Base-by-base conservation (phyloP, 2,329 filamentous ascomycete genomes). In the Trichoderma simmonsii region DNA sequence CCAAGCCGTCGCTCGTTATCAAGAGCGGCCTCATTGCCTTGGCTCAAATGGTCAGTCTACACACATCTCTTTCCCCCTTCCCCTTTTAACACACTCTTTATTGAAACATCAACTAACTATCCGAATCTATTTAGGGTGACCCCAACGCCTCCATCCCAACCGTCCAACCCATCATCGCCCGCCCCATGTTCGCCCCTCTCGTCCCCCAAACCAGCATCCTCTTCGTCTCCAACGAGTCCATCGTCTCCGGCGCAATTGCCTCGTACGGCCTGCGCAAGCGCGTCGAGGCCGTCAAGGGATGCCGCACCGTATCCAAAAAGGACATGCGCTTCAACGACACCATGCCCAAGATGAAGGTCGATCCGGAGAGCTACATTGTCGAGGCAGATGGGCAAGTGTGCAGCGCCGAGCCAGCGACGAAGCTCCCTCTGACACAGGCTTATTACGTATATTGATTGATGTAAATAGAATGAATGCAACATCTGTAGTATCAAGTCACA, bases 311-410 rank as follows among this genome's bases (percentile, higher is more conserved):
- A 59, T 86, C 91, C 57, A 98, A 98, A 86, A 86, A 83, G 77
- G 93, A 98, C 81, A 97, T 98, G 94, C 94, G 93, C 79, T 95
- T 90, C 81, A 98, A 98, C 81, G 90, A 94, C 78, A 82, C 83
- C 70, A 94, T 90, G 89, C 95, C 95, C 15, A 89, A 87, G 83
- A 98, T 98, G 93, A 90, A 86, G 77, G 95, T 98, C 73, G 95
- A 98, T 81, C 93, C 95, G 6, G 95, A 98, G 86, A 91, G 88
- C 78, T 98, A 98, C 83, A 88, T 86, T 18, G 95, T 98, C 30
- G 91, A 95, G 83, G 95, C 95, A 2, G 94, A 97, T 82, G 94
- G 93, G 0, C 82, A 88, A 80, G 84, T 90, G 43, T 95, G 92
- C 79, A 87, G 84, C 56, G 93, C 93, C 0, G 93, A 92, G 81